Percentiles rank a stretch among this genome's conserved stretches.
phyloP scores from a whole-genome alignment of 2,329 filamentous ascomycete genomes.

The Cladosporium sp. region DNA sequence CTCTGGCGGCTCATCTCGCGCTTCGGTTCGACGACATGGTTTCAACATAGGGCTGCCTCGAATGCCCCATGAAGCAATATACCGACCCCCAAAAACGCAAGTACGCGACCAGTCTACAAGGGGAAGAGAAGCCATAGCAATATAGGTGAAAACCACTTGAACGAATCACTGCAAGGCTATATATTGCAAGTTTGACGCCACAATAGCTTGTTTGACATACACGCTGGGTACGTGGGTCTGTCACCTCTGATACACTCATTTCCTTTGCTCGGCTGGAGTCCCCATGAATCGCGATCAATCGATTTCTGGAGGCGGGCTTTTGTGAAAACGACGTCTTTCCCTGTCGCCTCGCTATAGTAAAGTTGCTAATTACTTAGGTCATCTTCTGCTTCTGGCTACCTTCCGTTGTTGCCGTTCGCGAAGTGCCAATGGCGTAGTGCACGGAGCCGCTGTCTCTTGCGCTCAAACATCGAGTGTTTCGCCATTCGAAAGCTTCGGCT shows the following conservation, averaged over 20 bases:
- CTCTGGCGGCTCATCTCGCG: background rate
- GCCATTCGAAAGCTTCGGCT: background rate
- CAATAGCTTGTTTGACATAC: conserved; percentile 7
- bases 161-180: conserved; percentile 4
- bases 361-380: background rate
- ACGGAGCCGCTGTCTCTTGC: background rate
- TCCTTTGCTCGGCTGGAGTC: background rate
- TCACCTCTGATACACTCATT: background rate
- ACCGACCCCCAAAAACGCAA: background rate
- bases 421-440: background rate
- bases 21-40: conserved; percentile 6
- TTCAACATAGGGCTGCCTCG: conserved; percentile 11
- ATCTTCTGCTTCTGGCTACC: background rate
- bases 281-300: background rate
- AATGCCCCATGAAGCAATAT: background rate
- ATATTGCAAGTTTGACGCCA: conserved; percentile 9
- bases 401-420: background rate
- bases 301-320: background rate
- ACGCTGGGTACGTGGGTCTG: background rate
- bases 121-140: conserved; percentile 2
- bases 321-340: background rate
- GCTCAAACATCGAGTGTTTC: background rate
- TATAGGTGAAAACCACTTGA: conserved; percentile 6
- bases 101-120: background rate
- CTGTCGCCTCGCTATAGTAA: background rate